Evolutionary conservation across 1,139 yeast species (phyloP).

Genomic region (Taphrina wiesneri): DNA sequence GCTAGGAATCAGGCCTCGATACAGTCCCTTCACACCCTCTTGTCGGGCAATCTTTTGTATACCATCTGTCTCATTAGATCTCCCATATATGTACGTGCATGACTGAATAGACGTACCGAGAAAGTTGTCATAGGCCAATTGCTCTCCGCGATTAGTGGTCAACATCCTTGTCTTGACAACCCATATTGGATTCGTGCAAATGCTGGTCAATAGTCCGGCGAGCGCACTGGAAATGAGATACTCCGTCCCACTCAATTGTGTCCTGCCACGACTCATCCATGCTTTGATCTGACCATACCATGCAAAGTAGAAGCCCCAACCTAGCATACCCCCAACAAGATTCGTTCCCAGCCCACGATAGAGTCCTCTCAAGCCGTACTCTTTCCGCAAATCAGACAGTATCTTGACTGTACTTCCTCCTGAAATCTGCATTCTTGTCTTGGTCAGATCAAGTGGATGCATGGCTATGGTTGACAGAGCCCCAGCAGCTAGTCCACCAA

Average conservation of each 20-base stretch:
- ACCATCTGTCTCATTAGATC: slow-evolving; percentile 58
- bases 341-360: slow-evolving; percentile 86
- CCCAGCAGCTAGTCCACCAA: slow-evolving; percentile 85
- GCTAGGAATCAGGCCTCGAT: slow-evolving; percentile 83
- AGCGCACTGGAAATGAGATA: slow-evolving; percentile 58
- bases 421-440: slow-evolving; percentile 65
- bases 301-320: slow-evolving; percentile 86
- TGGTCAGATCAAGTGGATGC: slow-evolving; percentile 86
- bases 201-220: slow-evolving; percentile 75
- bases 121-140: slow-evolving; percentile 42
- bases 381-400: slow-evolving; percentile 19
- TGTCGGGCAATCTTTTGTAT: slow-evolving; percentile 52
- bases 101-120: neutral
- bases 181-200: slow-evolving; percentile 90
- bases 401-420: slow-evolving; percentile 31
- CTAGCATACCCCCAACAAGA: slow-evolving; percentile 74
- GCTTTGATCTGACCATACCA: slow-evolving; percentile 50
- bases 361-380: slow-evolving; percentile 43
- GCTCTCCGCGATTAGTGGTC: slow-evolving; percentile 22
- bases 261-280: slow-evolving; percentile 22
- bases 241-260: slow-evolving; percentile 41
- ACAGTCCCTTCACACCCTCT: slow-evolving; percentile 73
- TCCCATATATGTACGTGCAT: slow-evolving; percentile 41
- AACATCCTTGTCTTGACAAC: slow-evolving; percentile 84
- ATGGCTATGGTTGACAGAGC: slow-evolving; percentile 72